phyloP scores from a whole-genome alignment of 2,329 filamentous ascomycete species.

The Coniella vitis region DNA sequence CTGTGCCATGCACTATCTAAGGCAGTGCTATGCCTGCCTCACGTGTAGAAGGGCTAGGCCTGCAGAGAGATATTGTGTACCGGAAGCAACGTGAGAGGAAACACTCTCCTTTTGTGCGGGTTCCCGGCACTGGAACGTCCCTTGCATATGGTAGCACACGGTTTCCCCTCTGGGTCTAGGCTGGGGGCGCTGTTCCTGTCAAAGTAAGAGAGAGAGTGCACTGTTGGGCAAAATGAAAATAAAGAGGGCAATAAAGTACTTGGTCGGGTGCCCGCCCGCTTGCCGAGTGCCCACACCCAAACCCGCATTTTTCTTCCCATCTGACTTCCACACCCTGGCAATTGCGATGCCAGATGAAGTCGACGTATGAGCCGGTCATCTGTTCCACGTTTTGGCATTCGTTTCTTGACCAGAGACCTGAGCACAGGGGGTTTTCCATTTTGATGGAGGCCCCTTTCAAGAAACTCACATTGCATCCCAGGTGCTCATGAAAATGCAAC shows the following conservation, averaged over 20 bases:
- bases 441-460: neutral
- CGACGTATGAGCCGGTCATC: neutral
- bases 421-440: too few relatives aligned
- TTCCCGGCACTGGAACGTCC: too few relatives aligned
- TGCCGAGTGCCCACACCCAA: too few relatives aligned
- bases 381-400: neutral
- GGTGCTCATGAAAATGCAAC: neutral
- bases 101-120: too few relatives aligned
- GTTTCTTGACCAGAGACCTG: neutral
- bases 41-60: neutral
- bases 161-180: constrained; percentile 4
- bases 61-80: neutral
- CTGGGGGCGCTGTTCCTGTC: neutral
- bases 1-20: constrained; percentile 6
- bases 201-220: neutral
- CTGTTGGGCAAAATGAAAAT: too few relatives aligned
- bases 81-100: too few relatives aligned
- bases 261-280: too few relatives aligned
- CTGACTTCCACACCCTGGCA: neutral
- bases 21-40: neutral
- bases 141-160: neutral
- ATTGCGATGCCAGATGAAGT: neutral
- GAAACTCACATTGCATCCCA: neutral
- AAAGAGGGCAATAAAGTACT: too few relatives aligned
- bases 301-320: neutral